Conservation (phyloP, 805 yeast species). For the Lachancea thermotolerans region DNA sequence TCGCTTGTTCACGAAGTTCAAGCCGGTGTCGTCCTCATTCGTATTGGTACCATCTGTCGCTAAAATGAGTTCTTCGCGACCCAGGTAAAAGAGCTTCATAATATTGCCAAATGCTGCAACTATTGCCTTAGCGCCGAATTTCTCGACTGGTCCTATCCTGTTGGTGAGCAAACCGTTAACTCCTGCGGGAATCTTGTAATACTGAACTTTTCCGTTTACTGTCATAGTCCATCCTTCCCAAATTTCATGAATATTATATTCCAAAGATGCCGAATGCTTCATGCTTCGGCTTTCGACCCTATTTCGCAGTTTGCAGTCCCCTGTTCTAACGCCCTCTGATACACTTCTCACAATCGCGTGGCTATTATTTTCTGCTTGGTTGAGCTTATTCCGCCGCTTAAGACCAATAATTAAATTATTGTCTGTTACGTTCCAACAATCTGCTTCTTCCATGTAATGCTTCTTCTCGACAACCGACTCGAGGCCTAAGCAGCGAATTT, state of each 20-base stretch:
- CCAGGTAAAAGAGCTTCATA: constrained; percentile 66
- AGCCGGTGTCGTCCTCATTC: constrained; percentile 39
- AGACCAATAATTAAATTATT: constrained; percentile 71
- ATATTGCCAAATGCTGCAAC: constrained; percentile 69
- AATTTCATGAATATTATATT: constrained; percentile 35
- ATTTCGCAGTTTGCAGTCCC: constrained; percentile 9
- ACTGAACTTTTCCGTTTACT: constrained; percentile 54
- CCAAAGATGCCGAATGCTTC: constrained; percentile 12
- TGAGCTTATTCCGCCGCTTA: constrained; percentile 35
- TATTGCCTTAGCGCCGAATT: constrained; percentile 72
- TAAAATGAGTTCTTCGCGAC: constrained; percentile 65
- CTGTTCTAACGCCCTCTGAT: constrained; percentile 20
- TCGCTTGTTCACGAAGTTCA: constrained; percentile 48
- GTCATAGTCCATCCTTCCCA: constrained; percentile 85
- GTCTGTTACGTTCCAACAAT: constrained; percentile 74
- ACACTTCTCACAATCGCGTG: constrained; percentile 5
- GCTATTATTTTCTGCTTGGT: not conserved
- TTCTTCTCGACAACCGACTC: constrained; percentile 65
- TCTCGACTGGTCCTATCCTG: constrained; percentile 53
- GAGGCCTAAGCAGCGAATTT: constrained; percentile 82
- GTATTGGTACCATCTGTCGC: constrained; percentile 42
- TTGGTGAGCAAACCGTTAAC: constrained; percentile 45
- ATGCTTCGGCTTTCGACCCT: constrained; percentile 7
- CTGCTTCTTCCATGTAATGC: constrained; percentile 59
- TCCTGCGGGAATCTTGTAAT: constrained; percentile 51